Conservation (phyloP, 192 early-diverging fungal species). For the Entophlyctis luteolus region DNA sequence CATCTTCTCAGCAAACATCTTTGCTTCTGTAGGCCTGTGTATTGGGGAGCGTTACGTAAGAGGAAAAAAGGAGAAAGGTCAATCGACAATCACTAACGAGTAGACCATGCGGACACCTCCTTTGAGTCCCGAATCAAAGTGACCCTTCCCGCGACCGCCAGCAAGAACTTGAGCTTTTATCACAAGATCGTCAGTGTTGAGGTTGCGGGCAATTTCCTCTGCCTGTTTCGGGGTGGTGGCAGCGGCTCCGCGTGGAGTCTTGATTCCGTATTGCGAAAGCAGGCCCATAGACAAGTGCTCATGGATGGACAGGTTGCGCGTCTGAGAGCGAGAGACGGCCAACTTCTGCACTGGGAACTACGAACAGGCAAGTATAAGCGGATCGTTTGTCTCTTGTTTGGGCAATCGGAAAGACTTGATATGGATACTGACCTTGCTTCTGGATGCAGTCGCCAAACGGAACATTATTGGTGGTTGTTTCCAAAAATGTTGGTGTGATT, state of each 20-base stretch:
- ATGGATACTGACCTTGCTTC: no score
- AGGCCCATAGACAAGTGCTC: conserved; percentile 95
- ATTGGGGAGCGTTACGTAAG: no score
- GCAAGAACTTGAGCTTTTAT: conserved; percentile 88
- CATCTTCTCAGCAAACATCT: conserved; percentile 89
- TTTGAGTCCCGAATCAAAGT: conserved; percentile 91
- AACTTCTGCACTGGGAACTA: no score
- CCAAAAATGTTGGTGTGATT: no score
- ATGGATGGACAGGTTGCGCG: conserved; percentile 84
- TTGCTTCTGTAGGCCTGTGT: conserved; percentile 78
- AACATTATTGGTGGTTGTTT: no score
- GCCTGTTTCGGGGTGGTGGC: conserved; percentile 85
- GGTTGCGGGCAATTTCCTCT: conserved; percentile 72
- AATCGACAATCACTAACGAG: conserved; percentile 63
- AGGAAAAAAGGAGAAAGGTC: no score
- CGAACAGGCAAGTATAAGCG: no score
- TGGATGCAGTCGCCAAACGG: no score
- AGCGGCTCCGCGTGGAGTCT: conserved; percentile 81
- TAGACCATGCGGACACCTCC: conserved; percentile 92
- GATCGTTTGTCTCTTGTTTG: no score
- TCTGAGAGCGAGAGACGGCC: no score
- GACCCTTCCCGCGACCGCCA: conserved; percentile 97
- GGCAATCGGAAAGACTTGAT: no score
- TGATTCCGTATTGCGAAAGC: conserved; percentile 85
- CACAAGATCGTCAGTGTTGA: conserved; percentile 63